phyloP scores from a whole-genome alignment of 208 protist species.

The Trypanosoma platydactyli region DNA sequence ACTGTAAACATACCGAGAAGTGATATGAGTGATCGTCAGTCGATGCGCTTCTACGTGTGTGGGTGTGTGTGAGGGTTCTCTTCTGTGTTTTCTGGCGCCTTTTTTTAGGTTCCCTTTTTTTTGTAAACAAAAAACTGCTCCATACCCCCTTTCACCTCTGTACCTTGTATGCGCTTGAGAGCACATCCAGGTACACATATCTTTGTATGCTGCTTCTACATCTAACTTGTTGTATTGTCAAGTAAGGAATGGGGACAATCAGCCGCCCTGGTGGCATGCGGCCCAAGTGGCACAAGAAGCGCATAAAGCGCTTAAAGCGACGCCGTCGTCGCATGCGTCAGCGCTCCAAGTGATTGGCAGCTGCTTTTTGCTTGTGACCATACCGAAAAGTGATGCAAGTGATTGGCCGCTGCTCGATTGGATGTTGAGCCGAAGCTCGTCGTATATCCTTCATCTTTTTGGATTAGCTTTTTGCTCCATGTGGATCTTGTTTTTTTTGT shows the following conservation, averaged over 20 bases:
- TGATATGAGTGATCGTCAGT: background rate
- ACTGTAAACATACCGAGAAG: background rate
- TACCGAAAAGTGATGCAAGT: background rate
- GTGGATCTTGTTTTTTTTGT: too few species aligned
- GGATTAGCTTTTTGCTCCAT: too few species aligned
- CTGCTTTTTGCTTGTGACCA: background rate
- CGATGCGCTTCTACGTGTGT: slow-evolving; percentile 16
- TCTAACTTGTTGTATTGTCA: slow-evolving; percentile 6
- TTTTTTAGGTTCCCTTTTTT: slow-evolving; percentile 5
- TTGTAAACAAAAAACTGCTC: too few species aligned
- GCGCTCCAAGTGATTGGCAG: slow-evolving; percentile 78
- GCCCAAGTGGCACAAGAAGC: slow-evolving; percentile 93
- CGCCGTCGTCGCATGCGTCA: slow-evolving; percentile 87
- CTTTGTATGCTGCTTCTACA: background rate
- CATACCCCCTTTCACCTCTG: too few species aligned
- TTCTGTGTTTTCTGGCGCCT: slow-evolving; percentile 1
- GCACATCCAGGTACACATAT: too few species aligned
- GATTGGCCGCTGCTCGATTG: background rate
- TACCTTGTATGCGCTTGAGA: too few species aligned
- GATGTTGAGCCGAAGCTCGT: background rate
- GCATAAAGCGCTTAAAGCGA: slow-evolving; percentile 91
- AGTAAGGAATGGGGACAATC: slow-evolving; percentile 31
- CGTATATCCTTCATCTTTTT: too few species aligned
- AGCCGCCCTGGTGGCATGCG: slow-evolving; percentile 86
- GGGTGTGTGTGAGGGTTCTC: background rate